These are phyloP conservation scores for Cordyceps cicadae DNA, from an alignment of 2,329 filamentous ascomycete genomes.

Conservation along the genomic window DNA sequence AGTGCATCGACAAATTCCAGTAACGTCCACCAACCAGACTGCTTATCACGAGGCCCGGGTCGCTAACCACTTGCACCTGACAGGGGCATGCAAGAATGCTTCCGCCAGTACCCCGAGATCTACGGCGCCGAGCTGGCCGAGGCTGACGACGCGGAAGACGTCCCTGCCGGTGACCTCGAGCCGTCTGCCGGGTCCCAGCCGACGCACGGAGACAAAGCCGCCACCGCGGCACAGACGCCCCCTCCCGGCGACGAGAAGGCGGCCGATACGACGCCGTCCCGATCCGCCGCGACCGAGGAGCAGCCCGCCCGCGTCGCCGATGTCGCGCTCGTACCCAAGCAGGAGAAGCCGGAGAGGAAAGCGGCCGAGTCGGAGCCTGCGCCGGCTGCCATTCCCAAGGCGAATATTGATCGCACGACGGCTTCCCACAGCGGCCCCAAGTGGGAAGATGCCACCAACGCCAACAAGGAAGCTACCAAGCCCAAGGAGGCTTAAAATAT, in stretches of 20 bases:
- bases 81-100: conserved; percentile 96
- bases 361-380: neutral
- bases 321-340: neutral
- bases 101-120: conserved; percentile 82
- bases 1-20: conserved; percentile 98
- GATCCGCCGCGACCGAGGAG: neutral
- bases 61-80: conserved; percentile 21
- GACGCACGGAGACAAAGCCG: neutral
- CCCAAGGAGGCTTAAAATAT: conserved; percentile 14
- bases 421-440: conserved; percentile 12
- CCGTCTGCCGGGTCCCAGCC: neutral
- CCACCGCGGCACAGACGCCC: neutral
- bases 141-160: conserved; percentile 45
- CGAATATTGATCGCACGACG: neutral
- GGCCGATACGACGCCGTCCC: neutral
- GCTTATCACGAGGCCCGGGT: too few species aligned
- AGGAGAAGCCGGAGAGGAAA: neutral
- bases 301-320: neutral
- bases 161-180: conserved; percentile 14
- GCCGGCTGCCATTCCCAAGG: neutral
- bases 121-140: conserved; percentile 84
- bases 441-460: conserved; percentile 24
- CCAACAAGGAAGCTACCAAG: conserved; percentile 17
- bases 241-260: neutral
- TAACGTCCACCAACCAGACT: too few species aligned